Conservation (phyloP, 257 asterid species). For the Eustoma russellianum region DNA sequence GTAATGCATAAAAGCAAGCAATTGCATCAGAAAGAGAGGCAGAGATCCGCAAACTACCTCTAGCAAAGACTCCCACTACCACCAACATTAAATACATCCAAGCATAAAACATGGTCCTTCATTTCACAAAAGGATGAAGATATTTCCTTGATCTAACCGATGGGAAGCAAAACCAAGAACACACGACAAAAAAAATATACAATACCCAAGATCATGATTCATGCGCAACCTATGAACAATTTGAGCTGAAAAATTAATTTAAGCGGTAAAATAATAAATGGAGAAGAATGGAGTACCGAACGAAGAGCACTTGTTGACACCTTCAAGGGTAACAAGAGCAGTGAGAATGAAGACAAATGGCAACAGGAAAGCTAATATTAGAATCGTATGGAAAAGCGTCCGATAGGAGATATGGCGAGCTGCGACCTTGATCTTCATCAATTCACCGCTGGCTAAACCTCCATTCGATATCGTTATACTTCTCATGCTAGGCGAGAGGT, state of each 20-base stretch:
- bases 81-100: too few relatives aligned
- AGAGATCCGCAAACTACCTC: too few relatives aligned
- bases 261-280: neutral
- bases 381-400: conserved; percentile 66
- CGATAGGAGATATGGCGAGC: conserved; percentile 82
- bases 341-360: conserved; percentile 92
- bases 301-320: conserved; percentile 97
- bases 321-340: conserved; percentile 91
- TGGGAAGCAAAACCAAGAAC: too few relatives aligned
- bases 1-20: too few relatives aligned
- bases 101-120: too few relatives aligned
- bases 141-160: too few relatives aligned
- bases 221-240: too few relatives aligned
- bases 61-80: too few relatives aligned
- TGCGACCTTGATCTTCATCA: conserved; percentile 93
- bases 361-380: conserved; percentile 77
- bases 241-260: neutral
- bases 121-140: too few relatives aligned
- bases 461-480: conserved; percentile 94
- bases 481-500: conserved; percentile 99
- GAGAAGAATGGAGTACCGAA: conserved; percentile 39
- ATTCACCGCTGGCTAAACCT: conserved; percentile 48
- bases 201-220: conserved; percentile 1
- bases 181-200: neutral
- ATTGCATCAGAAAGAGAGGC: too few relatives aligned